These are phyloP conservation scores for Aspergillus sclerotiicarbonarius DNA, from an alignment of 495 filamentous ascomycete genomes.

Conservation along the genomic window DNA sequence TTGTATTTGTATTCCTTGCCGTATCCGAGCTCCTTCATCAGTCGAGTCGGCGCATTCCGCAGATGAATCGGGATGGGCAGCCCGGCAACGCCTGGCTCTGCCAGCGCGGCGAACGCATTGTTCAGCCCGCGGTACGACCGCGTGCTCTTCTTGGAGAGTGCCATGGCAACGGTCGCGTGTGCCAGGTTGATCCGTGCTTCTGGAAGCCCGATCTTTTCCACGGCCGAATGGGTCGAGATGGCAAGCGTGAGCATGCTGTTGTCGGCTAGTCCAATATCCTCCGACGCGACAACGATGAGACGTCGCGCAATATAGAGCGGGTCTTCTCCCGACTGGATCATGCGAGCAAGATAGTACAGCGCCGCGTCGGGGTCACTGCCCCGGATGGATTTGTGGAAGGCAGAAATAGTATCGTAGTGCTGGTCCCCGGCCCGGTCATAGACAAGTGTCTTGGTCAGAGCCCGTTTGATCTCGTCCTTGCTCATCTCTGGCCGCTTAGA, in stretches of 20 bases:
- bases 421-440: slow-evolving; percentile 95
- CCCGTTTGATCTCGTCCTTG: slow-evolving; percentile 68
- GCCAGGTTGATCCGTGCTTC: slow-evolving; percentile 91
- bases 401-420: slow-evolving; percentile 92
- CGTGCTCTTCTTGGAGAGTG: slow-evolving; percentile 80
- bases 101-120: slow-evolving; percentile 69
- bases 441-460: slow-evolving; percentile 84
- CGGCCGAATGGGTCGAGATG: slow-evolving; percentile 77
- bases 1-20: slow-evolving; percentile 96
- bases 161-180: slow-evolving; percentile 80
- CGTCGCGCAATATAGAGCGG: slow-evolving; percentile 87
- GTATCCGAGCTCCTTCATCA: slow-evolving; percentile 92
- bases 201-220: slow-evolving; percentile 88
- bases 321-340: slow-evolving; percentile 96
- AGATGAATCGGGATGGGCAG: slow-evolving; percentile 84
- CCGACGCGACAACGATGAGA: slow-evolving; percentile 86
- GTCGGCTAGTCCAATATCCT: slow-evolving; percentile 91
- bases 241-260: slow-evolving; percentile 81
- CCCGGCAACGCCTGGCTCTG: slow-evolving; percentile 75
- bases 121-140: slow-evolving; percentile 80
- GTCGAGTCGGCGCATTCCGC: slow-evolving; percentile 81
- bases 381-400: slow-evolving; percentile 93
- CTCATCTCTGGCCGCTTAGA: slow-evolving; percentile 52
- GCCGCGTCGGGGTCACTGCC: slow-evolving; percentile 83
- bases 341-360: slow-evolving; percentile 90